These are phyloP conservation scores for Calonectria montana DNA, from an alignment of 2,329 filamentous ascomycete genomes.

Conservation along the genomic window DNA sequence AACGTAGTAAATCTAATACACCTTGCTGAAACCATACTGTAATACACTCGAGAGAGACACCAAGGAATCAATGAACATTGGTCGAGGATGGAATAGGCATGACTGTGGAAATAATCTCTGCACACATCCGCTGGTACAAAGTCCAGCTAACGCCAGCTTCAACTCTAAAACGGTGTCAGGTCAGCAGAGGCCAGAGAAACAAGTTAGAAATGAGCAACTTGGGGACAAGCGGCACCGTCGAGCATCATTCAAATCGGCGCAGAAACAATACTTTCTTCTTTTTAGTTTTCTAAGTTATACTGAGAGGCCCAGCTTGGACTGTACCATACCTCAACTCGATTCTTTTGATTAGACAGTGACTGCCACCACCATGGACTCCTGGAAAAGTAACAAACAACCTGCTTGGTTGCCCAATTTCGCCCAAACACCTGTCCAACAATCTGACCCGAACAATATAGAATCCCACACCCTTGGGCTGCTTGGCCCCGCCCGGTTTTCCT, in stretches of 20 bases:
- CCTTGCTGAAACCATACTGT: not conserved
- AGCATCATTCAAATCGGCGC: not conserved
- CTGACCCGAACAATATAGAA: conserved; percentile 6
- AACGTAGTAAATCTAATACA: not conserved
- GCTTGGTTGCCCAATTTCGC: conserved; percentile 9
- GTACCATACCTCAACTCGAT: conserved; percentile 60
- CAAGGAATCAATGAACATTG: too few relatives aligned
- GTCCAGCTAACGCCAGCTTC: too few relatives aligned
- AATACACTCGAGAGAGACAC: too few relatives aligned
- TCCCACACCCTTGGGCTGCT: not conserved
- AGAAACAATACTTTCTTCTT: not conserved
- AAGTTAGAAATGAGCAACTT: not conserved
- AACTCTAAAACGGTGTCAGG: too few relatives aligned
- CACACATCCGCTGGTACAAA: too few relatives aligned
- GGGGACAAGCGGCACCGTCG: not conserved
- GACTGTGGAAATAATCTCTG: too few relatives aligned
- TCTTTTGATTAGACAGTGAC: conserved; percentile 18
- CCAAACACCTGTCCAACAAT: conserved; percentile 25
- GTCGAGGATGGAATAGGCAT: too few relatives aligned
- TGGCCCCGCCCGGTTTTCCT: not conserved
- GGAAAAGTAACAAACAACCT: conserved; percentile 10
- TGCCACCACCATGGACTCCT: conserved; percentile 14
- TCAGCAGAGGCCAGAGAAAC: not conserved
- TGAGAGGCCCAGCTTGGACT: not conserved
- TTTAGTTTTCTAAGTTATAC: not conserved